phyloP scores from a whole-genome alignment of 805 yeast species.

The Ogataea sp. region DNA sequence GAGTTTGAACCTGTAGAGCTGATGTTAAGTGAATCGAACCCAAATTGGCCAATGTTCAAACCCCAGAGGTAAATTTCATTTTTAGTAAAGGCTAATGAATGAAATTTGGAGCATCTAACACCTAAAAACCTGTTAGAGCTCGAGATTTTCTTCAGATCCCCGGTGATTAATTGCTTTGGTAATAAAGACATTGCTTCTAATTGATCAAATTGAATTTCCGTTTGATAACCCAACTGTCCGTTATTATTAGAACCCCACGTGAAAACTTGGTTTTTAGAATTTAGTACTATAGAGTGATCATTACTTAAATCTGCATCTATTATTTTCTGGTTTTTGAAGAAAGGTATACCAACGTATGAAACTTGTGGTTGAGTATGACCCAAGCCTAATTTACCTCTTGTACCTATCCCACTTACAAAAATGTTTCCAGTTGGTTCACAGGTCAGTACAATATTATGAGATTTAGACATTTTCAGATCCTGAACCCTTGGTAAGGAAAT shows the following conservation, averaged over 20 bases:
- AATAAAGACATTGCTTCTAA: conserved; percentile 19
- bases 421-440: conserved; percentile 37
- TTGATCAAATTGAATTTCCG: conserved; percentile 15
- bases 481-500: conserved; percentile 36
- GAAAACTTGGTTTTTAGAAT: conserved; percentile 44
- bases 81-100: conserved; percentile 52
- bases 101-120: conserved; percentile 57
- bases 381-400: conserved; percentile 67
- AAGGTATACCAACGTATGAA: conserved; percentile 34
- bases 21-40: conserved; percentile 28
- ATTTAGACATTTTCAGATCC: conserved; percentile 47
- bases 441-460: conserved; percentile 57
- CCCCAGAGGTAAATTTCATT: conserved; percentile 64
- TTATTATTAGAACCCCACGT: conserved; percentile 74
- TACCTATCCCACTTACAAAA: conserved; percentile 57
- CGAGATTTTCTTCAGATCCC: conserved; percentile 31
- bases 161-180: conserved; percentile 34
- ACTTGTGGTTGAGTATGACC: conserved; percentile 33
- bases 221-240: conserved; percentile 57
- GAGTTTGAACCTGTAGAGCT: conserved; percentile 9
- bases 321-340: conserved; percentile 24
- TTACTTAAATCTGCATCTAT: conserved; percentile 43
- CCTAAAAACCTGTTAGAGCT: conserved; percentile 27
- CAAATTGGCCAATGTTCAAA: conserved; percentile 75
- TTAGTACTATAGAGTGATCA: conserved; percentile 59